Conservation (phyloP, 2,329 filamentous ascomycete genomes). For the Cytospora paraplurivora region DNA sequence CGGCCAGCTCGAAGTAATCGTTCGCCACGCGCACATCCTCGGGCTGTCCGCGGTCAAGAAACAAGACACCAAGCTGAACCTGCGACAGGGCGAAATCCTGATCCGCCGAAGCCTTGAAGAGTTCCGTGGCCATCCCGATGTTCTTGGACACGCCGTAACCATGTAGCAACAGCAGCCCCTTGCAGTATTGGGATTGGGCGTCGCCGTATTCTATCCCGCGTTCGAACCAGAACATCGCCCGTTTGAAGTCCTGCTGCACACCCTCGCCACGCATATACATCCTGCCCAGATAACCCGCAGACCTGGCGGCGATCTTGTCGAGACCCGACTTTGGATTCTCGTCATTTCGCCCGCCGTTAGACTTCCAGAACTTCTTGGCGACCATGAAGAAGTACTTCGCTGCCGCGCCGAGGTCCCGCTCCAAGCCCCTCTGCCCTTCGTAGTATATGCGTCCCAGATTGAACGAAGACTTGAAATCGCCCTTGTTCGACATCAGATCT, state of each 20-base stretch:
- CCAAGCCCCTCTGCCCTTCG: conserved; percentile 76
- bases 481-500: conserved; percentile 86
- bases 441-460: conserved; percentile 86
- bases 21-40: conserved; percentile 76
- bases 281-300: conserved; percentile 82
- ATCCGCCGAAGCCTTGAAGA: conserved; percentile 78
- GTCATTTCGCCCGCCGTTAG: conserved; percentile 74
- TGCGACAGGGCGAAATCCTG: conserved; percentile 80
- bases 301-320: conserved; percentile 79
- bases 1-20: conserved; percentile 85
- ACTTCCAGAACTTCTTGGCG: conserved; percentile 77
- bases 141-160: conserved; percentile 72
- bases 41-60: conserved; percentile 76
- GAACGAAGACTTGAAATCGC: conserved; percentile 84
- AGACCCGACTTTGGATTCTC: conserved; percentile 70
- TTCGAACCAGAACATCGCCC: conserved; percentile 80
- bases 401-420: conserved; percentile 71
- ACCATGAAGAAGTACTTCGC: conserved; percentile 81
- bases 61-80: conserved; percentile 79
- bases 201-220: conserved; percentile 76
- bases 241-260: conserved; percentile 73
- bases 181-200: conserved; percentile 78
- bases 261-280: conserved; percentile 92
- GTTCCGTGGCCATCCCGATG: conserved; percentile 69
- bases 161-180: conserved; percentile 81